phyloP scores from a whole-genome alignment of 2,329 filamentous ascomycete genomes.

The Fusarium marasasianum region DNA sequence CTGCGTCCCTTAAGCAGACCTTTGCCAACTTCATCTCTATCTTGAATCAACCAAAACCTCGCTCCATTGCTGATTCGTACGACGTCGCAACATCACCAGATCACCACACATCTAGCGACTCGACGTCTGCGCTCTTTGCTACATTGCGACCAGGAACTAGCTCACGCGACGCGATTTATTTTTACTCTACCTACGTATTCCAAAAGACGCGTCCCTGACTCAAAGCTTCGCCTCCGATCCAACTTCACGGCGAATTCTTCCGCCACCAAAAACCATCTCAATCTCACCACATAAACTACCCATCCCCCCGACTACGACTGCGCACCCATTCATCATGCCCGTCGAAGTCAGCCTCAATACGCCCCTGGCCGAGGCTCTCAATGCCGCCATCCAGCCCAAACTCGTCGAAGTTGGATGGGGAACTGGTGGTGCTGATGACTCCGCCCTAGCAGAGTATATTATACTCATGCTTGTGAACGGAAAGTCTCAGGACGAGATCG shows the following conservation, averaged over 20 bases:
- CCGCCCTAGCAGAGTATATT: conserved; percentile 92
- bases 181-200: not conserved
- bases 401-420: conserved; percentile 94
- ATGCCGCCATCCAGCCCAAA: conserved; percentile 86
- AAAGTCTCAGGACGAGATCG: conserved; percentile 90
- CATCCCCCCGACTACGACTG: conserved; percentile 8
- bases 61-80: conserved; percentile 31
- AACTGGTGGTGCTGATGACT: conserved; percentile 78
- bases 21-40: conserved; percentile 41
- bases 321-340: conserved; percentile 67
- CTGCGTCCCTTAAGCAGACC: conserved; percentile 40
- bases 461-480: conserved; percentile 97
- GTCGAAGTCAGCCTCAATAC: conserved; percentile 80
- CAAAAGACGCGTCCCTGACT: conserved; percentile 38
- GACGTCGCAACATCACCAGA: conserved; percentile 27
- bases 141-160: conserved; percentile 29
- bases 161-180: conserved; percentile 42
- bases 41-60: conserved; percentile 37
- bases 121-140: not conserved
- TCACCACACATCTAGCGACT: conserved; percentile 22
- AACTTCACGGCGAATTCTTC: conserved; percentile 33
- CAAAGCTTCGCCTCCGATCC: conserved; percentile 28
- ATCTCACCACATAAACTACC: not conserved
- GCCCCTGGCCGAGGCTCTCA: conserved; percentile 85
- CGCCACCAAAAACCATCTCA: conserved; percentile 28